Evolutionary conservation across 176 grass and related monocot species (phyloP).

Genomic region (Echinochloa phyllopogon): DNA sequence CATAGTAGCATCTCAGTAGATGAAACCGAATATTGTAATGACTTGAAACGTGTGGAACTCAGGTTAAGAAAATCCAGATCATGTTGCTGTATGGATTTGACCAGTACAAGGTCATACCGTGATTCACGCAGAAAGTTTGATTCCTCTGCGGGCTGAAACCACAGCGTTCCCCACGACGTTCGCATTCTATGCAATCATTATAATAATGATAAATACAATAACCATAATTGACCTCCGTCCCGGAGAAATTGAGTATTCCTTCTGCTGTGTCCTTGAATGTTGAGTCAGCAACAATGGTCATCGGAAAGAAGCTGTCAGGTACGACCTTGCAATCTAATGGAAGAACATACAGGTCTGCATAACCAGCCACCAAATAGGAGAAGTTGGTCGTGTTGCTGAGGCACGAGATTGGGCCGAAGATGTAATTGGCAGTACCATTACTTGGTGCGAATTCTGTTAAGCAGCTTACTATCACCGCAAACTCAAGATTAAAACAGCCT

Average conservation of each 20-base stretch:
- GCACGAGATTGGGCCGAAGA: neutral
- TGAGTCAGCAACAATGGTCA: accelerated
- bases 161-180: neutral
- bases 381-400: neutral
- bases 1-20: neutral
- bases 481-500: accelerated
- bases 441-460: neutral
- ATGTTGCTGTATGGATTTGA: neutral
- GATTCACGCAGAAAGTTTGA: slow-evolving; percentile 23
- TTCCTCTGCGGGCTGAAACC: slow-evolving; percentile 22
- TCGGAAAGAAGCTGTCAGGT: neutral
- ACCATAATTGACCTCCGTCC: neutral
- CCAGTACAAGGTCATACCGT: slow-evolving; percentile 30
- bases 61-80: neutral
- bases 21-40: neutral
- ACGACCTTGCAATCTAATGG: slow-evolving; percentile 5
- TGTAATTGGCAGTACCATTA: neutral
- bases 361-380: neutral
- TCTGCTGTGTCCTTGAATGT: neutral
- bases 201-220: no score
- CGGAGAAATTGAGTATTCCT: slow-evolving; percentile 8
- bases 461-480: slow-evolving; percentile 35
- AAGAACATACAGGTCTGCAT: neutral
- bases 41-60: neutral
- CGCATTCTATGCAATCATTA: no score